These are phyloP conservation scores for Melaleuca alternifolia DNA, from an alignment of 345 rosid genomes.

Conservation along the genomic window DNA sequence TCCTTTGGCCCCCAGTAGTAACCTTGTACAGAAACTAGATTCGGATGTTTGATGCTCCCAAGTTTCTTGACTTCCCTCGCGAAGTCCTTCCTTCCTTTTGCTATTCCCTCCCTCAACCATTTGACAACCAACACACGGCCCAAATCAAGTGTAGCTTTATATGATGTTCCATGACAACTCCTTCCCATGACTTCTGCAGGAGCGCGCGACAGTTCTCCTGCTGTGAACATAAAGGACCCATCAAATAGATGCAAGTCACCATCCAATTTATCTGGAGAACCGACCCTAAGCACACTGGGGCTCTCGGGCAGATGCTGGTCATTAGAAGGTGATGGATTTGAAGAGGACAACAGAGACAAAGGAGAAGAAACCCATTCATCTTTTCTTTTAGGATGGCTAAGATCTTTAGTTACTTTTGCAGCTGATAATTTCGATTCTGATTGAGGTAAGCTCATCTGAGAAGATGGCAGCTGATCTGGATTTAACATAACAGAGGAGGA, in stretches of 20 bases:
- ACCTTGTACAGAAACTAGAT: constrained; percentile 72
- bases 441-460: not conserved
- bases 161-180: constrained; percentile 78
- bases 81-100: constrained; percentile 75
- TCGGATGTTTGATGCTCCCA: constrained; percentile 73
- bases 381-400: constrained; percentile 16
- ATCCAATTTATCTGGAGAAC: constrained; percentile 58
- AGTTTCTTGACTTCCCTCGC: constrained; percentile 86
- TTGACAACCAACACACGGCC: constrained; percentile 57
- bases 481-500: not conserved
- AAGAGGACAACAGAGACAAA: constrained; percentile 38
- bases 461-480: constrained; percentile 18
- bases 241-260: constrained; percentile 74
- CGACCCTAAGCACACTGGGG: constrained; percentile 21
- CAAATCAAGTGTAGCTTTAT: constrained; percentile 62
- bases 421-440: constrained; percentile 25
- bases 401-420: constrained; percentile 13
- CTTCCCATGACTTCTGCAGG: constrained; percentile 83
- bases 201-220: constrained; percentile 78
- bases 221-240: constrained; percentile 45
- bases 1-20: constrained; percentile 84
- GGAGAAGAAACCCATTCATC: constrained; percentile 43
- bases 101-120: constrained; percentile 82
- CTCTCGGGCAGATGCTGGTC: constrained; percentile 25
- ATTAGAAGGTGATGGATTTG: constrained; percentile 42